These are phyloP conservation scores for Hymenoscyphus linearis DNA, from an alignment of 2,329 filamentous ascomycete species.

Conservation along the genomic window DNA sequence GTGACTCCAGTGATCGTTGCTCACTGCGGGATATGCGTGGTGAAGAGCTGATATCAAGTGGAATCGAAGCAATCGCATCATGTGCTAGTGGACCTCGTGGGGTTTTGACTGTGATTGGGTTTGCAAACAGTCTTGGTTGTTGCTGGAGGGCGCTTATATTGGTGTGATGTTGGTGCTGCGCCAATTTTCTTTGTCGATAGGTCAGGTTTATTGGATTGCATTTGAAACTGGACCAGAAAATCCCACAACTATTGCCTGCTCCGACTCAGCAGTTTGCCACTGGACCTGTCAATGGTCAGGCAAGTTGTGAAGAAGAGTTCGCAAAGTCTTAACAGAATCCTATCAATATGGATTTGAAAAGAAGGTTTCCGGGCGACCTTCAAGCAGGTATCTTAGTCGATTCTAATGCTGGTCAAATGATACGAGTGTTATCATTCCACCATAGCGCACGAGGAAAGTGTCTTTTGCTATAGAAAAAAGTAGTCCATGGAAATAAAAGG, in stretches of 20 bases:
- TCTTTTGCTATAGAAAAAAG: too few relatives aligned
- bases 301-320: too few relatives aligned
- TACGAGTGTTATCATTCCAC: too few relatives aligned
- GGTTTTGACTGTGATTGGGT: neutral
- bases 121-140: neutral
- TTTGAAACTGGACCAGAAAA: neutral
- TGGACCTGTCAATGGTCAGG: too few relatives aligned
- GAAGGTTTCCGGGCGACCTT: too few relatives aligned
- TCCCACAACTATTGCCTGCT: neutral
- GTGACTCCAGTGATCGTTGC: neutral
- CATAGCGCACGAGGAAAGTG: too few relatives aligned
- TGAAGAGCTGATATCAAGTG: neutral
- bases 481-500: too few relatives aligned
- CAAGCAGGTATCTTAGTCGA: too few relatives aligned
- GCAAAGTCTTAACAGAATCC: too few relatives aligned
- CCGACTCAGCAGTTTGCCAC: too few relatives aligned
- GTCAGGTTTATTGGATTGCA: neutral
- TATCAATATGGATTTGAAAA: too few relatives aligned
- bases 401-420: too few relatives aligned
- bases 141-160: neutral
- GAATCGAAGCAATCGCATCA: neutral
- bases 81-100: neutral
- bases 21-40: neutral
- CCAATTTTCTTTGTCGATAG: neutral
- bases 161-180: neutral